phyloP scores from a whole-genome alignment of 2,329 filamentous ascomycete genomes.

The Xylogone sp. region DNA sequence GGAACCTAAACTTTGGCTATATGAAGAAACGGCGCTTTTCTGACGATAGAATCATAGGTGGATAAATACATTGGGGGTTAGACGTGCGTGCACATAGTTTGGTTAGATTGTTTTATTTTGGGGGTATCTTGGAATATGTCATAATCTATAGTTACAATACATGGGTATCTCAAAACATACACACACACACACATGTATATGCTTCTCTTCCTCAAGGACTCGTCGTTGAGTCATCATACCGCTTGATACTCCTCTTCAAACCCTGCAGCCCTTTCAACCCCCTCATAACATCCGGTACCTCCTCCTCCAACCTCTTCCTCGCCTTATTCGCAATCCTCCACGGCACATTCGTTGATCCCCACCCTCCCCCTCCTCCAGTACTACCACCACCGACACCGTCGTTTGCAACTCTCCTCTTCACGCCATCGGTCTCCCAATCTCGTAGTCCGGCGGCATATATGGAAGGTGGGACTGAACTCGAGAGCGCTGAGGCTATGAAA shows the following conservation, averaged over 20 bases:
- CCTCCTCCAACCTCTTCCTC: constrained; percentile 4
- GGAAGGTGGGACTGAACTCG: constrained; percentile 10
- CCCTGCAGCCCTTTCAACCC: constrained; percentile 8
- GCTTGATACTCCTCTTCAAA: neutral
- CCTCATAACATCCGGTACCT: constrained; percentile 7
- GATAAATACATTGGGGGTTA: too few species aligned
- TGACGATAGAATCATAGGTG: too few species aligned
- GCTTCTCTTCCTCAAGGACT: too few species aligned
- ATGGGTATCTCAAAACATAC: too few species aligned
- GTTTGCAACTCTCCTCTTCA: neutral
- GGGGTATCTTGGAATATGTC: too few species aligned
- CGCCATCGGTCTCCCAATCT: constrained; percentile 27
- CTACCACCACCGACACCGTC: too few species aligned
- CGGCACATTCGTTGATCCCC: constrained; percentile 5
- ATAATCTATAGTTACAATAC: too few species aligned
- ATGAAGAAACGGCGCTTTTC: too few species aligned
- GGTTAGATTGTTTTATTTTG: too few species aligned
- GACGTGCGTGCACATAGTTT: too few species aligned
- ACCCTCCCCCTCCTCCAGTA: neutral
- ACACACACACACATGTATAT: too few species aligned
- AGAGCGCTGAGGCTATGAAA: constrained; percentile 18
- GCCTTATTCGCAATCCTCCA: constrained; percentile 9
- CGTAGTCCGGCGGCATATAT: constrained; percentile 17
- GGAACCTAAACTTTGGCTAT: too few species aligned
- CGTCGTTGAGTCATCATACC: neutral